phyloP scores from a whole-genome alignment of 805 yeast genomes.

The Debaryomyces tyrocola region DNA sequence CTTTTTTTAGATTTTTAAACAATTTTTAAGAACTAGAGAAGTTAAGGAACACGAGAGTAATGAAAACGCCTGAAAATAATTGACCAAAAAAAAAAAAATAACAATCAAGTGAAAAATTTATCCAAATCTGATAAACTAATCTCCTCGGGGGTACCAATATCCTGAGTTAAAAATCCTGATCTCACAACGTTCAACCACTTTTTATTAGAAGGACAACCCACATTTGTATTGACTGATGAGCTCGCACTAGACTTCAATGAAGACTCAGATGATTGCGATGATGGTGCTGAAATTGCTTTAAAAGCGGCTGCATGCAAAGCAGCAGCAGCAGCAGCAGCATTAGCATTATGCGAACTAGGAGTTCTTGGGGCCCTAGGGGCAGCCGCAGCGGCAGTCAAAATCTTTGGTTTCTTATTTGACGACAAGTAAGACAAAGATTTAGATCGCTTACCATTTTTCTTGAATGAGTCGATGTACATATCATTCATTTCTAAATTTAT shows the following conservation, averaged over 20 bases:
- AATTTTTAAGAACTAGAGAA: not conserved
- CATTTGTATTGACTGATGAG: conserved; percentile 3
- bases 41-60: not conserved
- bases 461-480: conserved; percentile 38
- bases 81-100: not conserved
- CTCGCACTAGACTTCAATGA: conserved; percentile 19
- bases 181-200: conserved; percentile 75
- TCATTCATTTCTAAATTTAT: conserved; percentile 35
- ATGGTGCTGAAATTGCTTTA: conserved; percentile 44
- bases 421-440: conserved; percentile 63
- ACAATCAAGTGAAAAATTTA: conserved; percentile 31
- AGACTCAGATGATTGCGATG: conserved; percentile 17
- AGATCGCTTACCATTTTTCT: conserved; percentile 55
- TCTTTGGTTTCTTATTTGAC: conserved; percentile 46
- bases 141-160: conserved; percentile 78
- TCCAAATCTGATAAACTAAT: conserved; percentile 66
- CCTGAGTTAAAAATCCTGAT: conserved; percentile 75
- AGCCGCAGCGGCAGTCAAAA: conserved; percentile 76
- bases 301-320: conserved; percentile 70
- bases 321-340: conserved; percentile 73
- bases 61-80: not conserved
- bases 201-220: conserved; percentile 36
- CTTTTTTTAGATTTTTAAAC: not conserved
- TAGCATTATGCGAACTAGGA: conserved; percentile 55
- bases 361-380: conserved; percentile 76